Conservation (phyloP, 352 stramenopile species). For the Globisporangium polare region DNA sequence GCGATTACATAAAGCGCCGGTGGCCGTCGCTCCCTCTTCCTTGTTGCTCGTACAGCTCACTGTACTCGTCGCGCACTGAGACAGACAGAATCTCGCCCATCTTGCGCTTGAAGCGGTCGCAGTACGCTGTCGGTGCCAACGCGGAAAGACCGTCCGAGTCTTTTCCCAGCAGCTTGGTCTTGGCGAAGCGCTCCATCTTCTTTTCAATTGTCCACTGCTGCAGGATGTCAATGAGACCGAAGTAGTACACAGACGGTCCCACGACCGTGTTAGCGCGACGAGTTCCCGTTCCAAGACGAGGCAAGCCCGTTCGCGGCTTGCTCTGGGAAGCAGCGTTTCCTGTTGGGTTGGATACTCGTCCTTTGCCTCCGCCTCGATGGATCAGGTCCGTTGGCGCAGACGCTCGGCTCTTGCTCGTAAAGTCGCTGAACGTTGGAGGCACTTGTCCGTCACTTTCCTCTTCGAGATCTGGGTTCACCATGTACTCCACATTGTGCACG, state of each 20-base stretch:
- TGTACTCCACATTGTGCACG: slow-evolving; percentile 88
- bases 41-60: slow-evolving; percentile 31
- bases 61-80: slow-evolving; percentile 61
- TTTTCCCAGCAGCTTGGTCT: slow-evolving; percentile 80
- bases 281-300: slow-evolving; percentile 61
- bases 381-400: slow-evolving; percentile 27
- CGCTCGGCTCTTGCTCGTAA: slow-evolving; percentile 7
- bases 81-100: slow-evolving; percentile 85
- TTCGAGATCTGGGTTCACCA: slow-evolving; percentile 75
- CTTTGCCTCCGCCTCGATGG: slow-evolving; percentile 25
- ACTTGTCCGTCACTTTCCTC: slow-evolving; percentile 25
- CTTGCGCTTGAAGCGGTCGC: slow-evolving; percentile 85
- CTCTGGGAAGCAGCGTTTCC: slow-evolving; percentile 18
- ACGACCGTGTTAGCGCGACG: slow-evolving; percentile 85
- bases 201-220: slow-evolving; percentile 91
- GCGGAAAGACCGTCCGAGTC: slow-evolving; percentile 80
- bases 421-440: slow-evolving; percentile 1
- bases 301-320: slow-evolving; percentile 37
- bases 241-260: slow-evolving; percentile 85
- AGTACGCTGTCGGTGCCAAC: slow-evolving; percentile 77
- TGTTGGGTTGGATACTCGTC: slow-evolving; percentile 15
- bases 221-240: slow-evolving; percentile 86
- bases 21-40: slow-evolving; percentile 26
- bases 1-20: slow-evolving; percentile 50
- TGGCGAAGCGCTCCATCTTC: slow-evolving; percentile 85